Percentiles rank a stretch among this genome's conserved stretches.
Evolutionary conservation across 495 filamentous ascomycete genomes (phyloP).

Genomic region (Darksidea phi): DNA sequence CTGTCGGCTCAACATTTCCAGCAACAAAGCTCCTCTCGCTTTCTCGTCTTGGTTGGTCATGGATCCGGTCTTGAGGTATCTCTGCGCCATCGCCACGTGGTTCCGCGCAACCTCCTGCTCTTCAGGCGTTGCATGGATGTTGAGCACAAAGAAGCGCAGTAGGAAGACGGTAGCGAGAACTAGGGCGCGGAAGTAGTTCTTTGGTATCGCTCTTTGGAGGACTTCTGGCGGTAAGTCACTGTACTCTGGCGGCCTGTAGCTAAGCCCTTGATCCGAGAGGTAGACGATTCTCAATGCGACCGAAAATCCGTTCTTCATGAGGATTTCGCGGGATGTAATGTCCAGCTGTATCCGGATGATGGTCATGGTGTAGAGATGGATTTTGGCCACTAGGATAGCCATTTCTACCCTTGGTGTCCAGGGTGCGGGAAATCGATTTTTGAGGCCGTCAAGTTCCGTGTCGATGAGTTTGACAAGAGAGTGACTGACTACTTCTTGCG

Average conservation of each 20-base stretch:
- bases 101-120: constrained; percentile 21
- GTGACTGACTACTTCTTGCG: not conserved
- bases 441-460: constrained; percentile 7
- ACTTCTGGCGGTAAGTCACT: not conserved
- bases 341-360: constrained; percentile 12
- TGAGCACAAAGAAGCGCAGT: constrained; percentile 24
- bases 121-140: constrained; percentile 5
- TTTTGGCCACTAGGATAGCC: constrained; percentile 8
- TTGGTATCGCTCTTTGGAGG: constrained; percentile 11
- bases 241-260: not conserved
- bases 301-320: constrained; percentile 12
- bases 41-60: not conserved
- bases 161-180: constrained; percentile 17
- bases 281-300: constrained; percentile 15
- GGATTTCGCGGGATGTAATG: constrained; percentile 2
- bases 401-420: constrained; percentile 14
- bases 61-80: constrained; percentile 3
- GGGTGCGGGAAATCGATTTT: not conserved
- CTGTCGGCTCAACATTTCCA: constrained; percentile 13
- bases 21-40: constrained; percentile 1
- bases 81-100: constrained; percentile 14
- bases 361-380: constrained; percentile 23
- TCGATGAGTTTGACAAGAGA: constrained; percentile 18
- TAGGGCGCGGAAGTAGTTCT: constrained; percentile 10
- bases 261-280: constrained; percentile 5